Evolutionary conservation across 2,329 filamentous ascomycete species (phyloP).

Genomic region (Hawksworthiomyces lignivorus): DNA sequence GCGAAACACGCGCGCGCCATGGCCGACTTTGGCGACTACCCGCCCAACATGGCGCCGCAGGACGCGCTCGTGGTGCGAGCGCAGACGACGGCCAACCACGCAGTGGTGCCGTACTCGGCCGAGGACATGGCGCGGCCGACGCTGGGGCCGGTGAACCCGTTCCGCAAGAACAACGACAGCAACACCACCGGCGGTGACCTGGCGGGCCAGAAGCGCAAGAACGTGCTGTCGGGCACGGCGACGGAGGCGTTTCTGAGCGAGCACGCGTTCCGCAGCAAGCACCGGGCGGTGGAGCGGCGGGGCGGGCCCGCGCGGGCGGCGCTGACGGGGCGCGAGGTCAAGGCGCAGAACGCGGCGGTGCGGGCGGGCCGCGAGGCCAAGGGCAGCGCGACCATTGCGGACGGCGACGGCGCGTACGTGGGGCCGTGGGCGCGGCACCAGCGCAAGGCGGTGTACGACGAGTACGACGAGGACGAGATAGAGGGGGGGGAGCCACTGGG

Average conservation of each 20-base stretch:
- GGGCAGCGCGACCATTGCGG: constrained; percentile 74
- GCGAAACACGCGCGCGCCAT: constrained; percentile 33
- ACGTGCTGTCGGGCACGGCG: constrained; percentile 76
- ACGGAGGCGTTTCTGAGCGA: constrained; percentile 87
- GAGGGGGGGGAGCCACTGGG: constrained; percentile 59
- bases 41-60: constrained; percentile 58
- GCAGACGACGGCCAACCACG: constrained; percentile 48
- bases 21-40: constrained; percentile 56
- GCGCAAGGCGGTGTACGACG: constrained; percentile 59
- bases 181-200: not conserved
- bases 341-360: constrained; percentile 62
- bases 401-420: constrained; percentile 81
- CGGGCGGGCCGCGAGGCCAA: constrained; percentile 75
- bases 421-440: constrained; percentile 90
- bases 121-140: constrained; percentile 60
- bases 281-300: constrained; percentile 70
- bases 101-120: constrained; percentile 59
- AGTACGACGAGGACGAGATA: constrained; percentile 68
- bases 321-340: constrained; percentile 49
- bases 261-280: constrained; percentile 79
- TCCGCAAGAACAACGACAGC: constrained; percentile 41
- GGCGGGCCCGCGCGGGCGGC: constrained; percentile 50
- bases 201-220: constrained; percentile 63
- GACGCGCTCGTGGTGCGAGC: constrained; percentile 55
- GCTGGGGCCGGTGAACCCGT: constrained; percentile 68